These are phyloP conservation scores for Talaromyces sp. DNA, from an alignment of 2,329 filamentous ascomycete genomes.

Conservation along the genomic window DNA sequence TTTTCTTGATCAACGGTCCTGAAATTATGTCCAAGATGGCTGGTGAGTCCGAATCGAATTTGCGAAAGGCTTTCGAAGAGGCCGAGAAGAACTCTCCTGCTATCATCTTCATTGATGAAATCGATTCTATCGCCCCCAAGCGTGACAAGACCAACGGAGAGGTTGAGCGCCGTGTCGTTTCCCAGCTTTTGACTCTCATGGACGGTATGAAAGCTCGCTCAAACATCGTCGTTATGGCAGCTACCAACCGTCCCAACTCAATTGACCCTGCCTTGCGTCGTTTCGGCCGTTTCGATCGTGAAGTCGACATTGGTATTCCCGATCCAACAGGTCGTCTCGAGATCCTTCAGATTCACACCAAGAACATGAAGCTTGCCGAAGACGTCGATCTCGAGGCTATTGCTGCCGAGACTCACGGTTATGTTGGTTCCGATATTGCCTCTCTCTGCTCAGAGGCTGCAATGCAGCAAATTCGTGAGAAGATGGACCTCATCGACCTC, in stretches of 20 bases:
- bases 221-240: constrained; percentile 99
- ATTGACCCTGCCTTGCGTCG: constrained; percentile 96
- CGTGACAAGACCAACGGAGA: constrained; percentile 95
- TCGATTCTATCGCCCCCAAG: constrained; percentile 98
- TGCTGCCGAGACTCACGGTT: constrained; percentile 96
- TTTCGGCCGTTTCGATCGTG: constrained; percentile 95
- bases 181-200: constrained; percentile 99
- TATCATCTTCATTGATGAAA: constrained; percentile 96
- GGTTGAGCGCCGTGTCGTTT: constrained; percentile 98
- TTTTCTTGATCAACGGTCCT: constrained; percentile 98
- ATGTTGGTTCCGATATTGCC: constrained; percentile 96
- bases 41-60: constrained; percentile 99
- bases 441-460: constrained; percentile 98
- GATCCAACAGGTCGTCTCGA: constrained; percentile 97
- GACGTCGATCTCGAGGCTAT: constrained; percentile 97
- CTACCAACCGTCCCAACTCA: constrained; percentile 97
- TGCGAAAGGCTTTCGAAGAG: constrained; percentile 99
- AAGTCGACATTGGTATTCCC: constrained; percentile 96
- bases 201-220: constrained; percentile 99
- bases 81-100: constrained; percentile 95
- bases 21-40: constrained; percentile 99
- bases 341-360: constrained; percentile 99
- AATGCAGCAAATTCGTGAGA: constrained; percentile 99
- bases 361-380: constrained; percentile 99
- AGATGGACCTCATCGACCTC: constrained; percentile 99